Conservation (phyloP, 345 rosid genomes). For the Salix viminalis region DNA sequence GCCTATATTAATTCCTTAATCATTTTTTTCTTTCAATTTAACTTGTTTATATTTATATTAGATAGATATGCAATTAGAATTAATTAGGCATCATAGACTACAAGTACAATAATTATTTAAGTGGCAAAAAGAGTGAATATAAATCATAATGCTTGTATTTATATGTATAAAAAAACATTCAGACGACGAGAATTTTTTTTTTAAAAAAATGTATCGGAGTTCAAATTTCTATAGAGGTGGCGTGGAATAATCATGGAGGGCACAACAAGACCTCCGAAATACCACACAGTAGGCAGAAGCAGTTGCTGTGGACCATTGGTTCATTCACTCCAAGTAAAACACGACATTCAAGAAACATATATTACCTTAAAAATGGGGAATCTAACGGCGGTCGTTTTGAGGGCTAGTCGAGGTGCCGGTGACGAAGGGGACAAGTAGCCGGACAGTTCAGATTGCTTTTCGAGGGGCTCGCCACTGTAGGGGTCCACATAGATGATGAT, state of each 20-base stretch:
- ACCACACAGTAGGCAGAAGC: not conserved
- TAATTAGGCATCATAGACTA: too few species aligned
- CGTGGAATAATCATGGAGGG: not conserved
- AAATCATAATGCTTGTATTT: too few species aligned
- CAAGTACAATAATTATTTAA: too few species aligned
- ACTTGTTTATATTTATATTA: too few species aligned
- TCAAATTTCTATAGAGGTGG: too few species aligned
- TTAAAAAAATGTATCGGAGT: too few species aligned
- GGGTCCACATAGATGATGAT: slow-evolving; percentile 1
- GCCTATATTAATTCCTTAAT: too few species aligned
- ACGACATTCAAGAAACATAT: not conserved
- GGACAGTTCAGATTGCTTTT: slow-evolving; percentile 33
- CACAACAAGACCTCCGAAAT: not conserved
- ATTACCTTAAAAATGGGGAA: not conserved
- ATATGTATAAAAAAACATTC: too few species aligned
- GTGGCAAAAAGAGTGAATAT: too few species aligned
- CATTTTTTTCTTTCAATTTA: too few species aligned
- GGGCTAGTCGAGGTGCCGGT: slow-evolving; percentile 21
- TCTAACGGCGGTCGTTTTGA: slow-evolving; percentile 32
- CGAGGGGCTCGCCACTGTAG: not conserved
- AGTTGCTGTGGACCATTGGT: not conserved
- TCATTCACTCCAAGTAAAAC: not conserved
- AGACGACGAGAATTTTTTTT: too few species aligned
- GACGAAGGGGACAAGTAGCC: slow-evolving; percentile 38
- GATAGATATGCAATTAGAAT: too few species aligned